Base-by-base conservation (phyloP, 331 rosid genomes). In the Ulmus americana region DNA sequence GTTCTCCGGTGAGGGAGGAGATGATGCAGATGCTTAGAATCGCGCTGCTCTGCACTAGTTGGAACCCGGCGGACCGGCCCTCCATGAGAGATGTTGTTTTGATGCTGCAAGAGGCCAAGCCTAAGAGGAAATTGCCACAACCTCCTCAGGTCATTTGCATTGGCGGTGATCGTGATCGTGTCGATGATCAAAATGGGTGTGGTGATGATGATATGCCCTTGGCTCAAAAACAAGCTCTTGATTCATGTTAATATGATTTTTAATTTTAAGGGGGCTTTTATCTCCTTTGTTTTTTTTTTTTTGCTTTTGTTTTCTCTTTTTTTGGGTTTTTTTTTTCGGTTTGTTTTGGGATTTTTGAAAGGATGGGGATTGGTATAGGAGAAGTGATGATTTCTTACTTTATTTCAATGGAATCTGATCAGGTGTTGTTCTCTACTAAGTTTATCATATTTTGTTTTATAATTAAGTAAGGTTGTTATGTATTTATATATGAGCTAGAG, bases 291-390 rank as follows among this genome's bases (percentile, higher is more conserved):
- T 74, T 73, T 5, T 41, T 40, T 49, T 6, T 43, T 47, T 46
- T 42, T 6, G 1, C 2, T 11, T 4, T 0, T 65, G 39, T 28
- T 49, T 9, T 45, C 35, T 28, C 28, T 35, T 50, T 8, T 61
- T 59, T 16, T 5, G 1, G 7, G 8, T 3, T 1, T 63, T 28
- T 35, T 55, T 12, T 42, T 39, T 38, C n/a, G 6, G 11, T 48
- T 42, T 59, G 41, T 41, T 35, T 55, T 3, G 28, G 4, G 6
- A 4, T n/a, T 73, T 87, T 72, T 70, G 49, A 77, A 76, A 78
- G 88, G 85, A 80, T 79, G 90, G 96, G 90, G 76, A 86, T 91
- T 86, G 97, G 97, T 91, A 91, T 88, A 91, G 96, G 83, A 84
- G 80, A 86, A 70, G 87, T 59, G 65, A 28, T 28, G 35, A 73